A percentile compares a stretch with the other conserved stretches of the same genome.
Conservation (phyloP, 2,329 filamentous ascomycete species). For the Arachnomyces sp. region DNA sequence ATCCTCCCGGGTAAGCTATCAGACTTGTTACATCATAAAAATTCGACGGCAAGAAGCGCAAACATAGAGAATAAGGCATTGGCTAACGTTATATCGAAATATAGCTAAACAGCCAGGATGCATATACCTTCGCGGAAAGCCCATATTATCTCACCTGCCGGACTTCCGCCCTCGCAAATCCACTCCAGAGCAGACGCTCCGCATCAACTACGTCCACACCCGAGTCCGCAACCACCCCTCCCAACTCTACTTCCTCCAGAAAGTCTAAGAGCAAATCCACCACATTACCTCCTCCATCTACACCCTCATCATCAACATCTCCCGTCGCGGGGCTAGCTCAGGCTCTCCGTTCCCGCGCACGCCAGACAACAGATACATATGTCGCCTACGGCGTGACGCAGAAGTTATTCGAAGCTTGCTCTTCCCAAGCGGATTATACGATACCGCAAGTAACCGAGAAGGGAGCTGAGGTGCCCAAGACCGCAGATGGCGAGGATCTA, state of each 20-base stretch:
- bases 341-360: constrained; percentile 26
- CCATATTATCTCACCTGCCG: too few species aligned
- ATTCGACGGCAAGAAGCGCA: too few species aligned
- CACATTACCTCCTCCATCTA: constrained; percentile 1
- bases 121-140: too few species aligned
- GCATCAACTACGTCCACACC: constrained; percentile 4
- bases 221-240: background rate
- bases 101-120: too few species aligned
- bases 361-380: constrained; percentile 55
- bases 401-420: constrained; percentile 67
- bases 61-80: too few species aligned
- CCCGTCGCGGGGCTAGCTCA: constrained; percentile 22
- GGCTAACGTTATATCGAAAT: too few species aligned
- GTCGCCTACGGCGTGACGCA: constrained; percentile 72
- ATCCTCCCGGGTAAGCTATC: too few species aligned
- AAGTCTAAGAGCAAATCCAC: constrained; percentile 6
- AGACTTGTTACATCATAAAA: too few species aligned
- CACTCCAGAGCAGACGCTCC: constrained; percentile 14
- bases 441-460: constrained; percentile 61
- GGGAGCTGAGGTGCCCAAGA: constrained; percentile 59
- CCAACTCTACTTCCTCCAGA: constrained; percentile 4
- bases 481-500: constrained; percentile 72
- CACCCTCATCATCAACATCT: constrained; percentile 10
- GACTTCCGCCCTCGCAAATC: too few species aligned
- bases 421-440: constrained; percentile 63